phyloP scores from a whole-genome alignment of 1,139 yeast species.

The Hemisphaericaspora subhashii region DNA sequence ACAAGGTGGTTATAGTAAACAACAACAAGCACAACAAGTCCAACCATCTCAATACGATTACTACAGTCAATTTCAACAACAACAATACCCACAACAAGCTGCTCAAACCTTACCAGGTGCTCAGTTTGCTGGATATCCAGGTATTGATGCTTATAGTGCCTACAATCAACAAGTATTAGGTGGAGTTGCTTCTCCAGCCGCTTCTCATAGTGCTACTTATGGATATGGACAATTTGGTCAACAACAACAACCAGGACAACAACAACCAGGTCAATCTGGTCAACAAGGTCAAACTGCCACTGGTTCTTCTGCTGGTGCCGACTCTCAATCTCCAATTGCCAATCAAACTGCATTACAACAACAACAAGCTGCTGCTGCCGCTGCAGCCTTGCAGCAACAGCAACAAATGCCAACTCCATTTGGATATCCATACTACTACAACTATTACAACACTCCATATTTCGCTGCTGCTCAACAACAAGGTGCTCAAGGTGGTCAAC shows the following conservation, averaged over 20 bases:
- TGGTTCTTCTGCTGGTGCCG: constrained; percentile 18
- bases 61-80: constrained; percentile 35
- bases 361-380: constrained; percentile 14
- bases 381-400: constrained; percentile 13
- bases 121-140: constrained; percentile 48
- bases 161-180: constrained; percentile 38
- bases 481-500: constrained; percentile 23
- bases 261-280: constrained; percentile 23
- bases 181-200: constrained; percentile 41
- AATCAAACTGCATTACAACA: constrained; percentile 26
- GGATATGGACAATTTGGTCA: constrained; percentile 27
- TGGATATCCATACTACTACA: constrained; percentile 48
- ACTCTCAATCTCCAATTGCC: constrained; percentile 27
- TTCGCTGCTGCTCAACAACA: constrained; percentile 28
- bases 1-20: constrained; percentile 24
- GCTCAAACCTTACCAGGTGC: constrained; percentile 35
- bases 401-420: constrained; percentile 34
- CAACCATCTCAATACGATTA: constrained; percentile 22
- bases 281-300: constrained; percentile 21
- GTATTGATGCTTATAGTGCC: constrained; percentile 39
- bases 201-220: constrained; percentile 31
- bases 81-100: constrained; percentile 44
- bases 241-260: constrained; percentile 29
- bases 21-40: constrained; percentile 18
- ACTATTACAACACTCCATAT: constrained; percentile 46